Evolutionary conservation across 139 green algal genomes (phyloP).

Genomic region (Chlamydomonas urium): DNA sequence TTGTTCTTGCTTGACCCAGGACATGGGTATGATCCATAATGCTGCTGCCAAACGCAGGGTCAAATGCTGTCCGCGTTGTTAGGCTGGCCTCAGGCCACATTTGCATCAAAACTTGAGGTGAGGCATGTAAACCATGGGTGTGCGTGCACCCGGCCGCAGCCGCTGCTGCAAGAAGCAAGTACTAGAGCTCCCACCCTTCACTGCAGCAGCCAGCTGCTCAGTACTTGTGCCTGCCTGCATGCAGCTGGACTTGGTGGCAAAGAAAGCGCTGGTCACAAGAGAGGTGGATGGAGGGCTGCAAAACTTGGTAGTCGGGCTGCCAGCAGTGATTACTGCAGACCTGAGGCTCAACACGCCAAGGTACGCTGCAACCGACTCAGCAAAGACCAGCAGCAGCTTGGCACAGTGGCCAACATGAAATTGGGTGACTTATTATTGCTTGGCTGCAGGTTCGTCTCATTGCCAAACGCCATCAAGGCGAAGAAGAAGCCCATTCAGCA

Average conservation of each 20-base stretch:
- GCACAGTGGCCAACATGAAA: too few relatives aligned
- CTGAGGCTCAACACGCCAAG: slow-evolving; percentile 89
- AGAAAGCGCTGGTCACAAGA: slow-evolving; percentile 51
- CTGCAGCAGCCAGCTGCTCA: too few relatives aligned
- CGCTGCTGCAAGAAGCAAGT: too few relatives aligned
- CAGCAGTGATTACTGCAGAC: slow-evolving; percentile 88
- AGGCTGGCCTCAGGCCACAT: slow-evolving; percentile 88
- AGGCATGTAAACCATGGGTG: too few relatives aligned
- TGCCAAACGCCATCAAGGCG: slow-evolving; percentile 91
- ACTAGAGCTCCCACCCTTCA: too few relatives aligned
- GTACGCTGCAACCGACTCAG: slow-evolving; percentile 14
- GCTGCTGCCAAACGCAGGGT: slow-evolving; percentile 38
- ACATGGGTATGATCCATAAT: neutral
- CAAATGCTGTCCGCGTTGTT: slow-evolving; percentile 90
- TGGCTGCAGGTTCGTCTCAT: slow-evolving; percentile 79
- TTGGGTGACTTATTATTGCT: too few relatives aligned
- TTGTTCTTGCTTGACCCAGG: neutral
- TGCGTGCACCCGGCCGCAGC: too few relatives aligned
- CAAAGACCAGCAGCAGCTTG: too few relatives aligned
- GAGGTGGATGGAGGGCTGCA: slow-evolving; percentile 87
- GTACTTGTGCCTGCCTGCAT: too few relatives aligned
- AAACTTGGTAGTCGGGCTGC: slow-evolving; percentile 61
- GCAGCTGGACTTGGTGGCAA: too few relatives aligned
- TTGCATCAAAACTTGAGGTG: slow-evolving; percentile 79
- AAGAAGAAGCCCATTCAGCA: slow-evolving; percentile 85